phyloP scores from a whole-genome alignment of 768 basidiomycete genomes.

The Pleurotus cornucopiae region DNA sequence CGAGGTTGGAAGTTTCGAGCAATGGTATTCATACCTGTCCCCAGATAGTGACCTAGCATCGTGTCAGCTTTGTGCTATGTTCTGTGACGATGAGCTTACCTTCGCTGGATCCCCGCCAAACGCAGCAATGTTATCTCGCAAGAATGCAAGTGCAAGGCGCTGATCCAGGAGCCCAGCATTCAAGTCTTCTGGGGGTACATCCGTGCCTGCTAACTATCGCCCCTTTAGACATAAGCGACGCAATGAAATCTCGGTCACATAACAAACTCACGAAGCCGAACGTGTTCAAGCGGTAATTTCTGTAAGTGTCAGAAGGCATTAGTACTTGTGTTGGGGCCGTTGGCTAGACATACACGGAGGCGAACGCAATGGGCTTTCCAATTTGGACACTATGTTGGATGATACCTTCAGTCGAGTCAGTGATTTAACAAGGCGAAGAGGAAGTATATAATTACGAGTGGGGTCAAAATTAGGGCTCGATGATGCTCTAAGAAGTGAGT shows the following conservation, averaged over 20 bases:
- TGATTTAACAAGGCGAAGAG: background rate
- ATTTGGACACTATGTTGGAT: slow-evolving; percentile 35
- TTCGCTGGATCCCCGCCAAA: slow-evolving; percentile 65
- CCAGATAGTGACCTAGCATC: slow-evolving; percentile 47
- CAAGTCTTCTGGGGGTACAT: slow-evolving; percentile 42
- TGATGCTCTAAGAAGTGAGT: slow-evolving; percentile 28
- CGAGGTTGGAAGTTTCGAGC: too few species aligned
- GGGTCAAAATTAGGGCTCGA: slow-evolving; percentile 40
- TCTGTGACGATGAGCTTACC: slow-evolving; percentile 20
- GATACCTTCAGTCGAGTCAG: background rate
- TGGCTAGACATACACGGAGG: slow-evolving; percentile 35
- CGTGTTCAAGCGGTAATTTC: slow-evolving; percentile 55
- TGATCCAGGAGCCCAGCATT: slow-evolving; percentile 64
- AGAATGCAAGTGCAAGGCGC: slow-evolving; percentile 49
- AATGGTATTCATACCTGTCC: slow-evolving; percentile 33
- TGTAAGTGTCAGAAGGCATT: slow-evolving; percentile 12
- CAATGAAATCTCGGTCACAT: background rate
- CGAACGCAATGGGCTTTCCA: slow-evolving; percentile 49
- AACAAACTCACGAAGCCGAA: slow-evolving; percentile 46
- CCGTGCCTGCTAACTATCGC: slow-evolving; percentile 39
- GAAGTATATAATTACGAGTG: slow-evolving; percentile 30
- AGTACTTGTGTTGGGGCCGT: background rate
- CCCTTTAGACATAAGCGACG: too few species aligned
- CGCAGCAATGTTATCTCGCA: slow-evolving; percentile 59
- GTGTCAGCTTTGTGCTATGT: too few species aligned